A percentile compares a stretch with the other conserved stretches of the same genome.
These are phyloP conservation scores for Arthrobotrys musiformis DNA, from an alignment of 2,329 filamentous ascomycete species.

Conservation along the genomic window DNA sequence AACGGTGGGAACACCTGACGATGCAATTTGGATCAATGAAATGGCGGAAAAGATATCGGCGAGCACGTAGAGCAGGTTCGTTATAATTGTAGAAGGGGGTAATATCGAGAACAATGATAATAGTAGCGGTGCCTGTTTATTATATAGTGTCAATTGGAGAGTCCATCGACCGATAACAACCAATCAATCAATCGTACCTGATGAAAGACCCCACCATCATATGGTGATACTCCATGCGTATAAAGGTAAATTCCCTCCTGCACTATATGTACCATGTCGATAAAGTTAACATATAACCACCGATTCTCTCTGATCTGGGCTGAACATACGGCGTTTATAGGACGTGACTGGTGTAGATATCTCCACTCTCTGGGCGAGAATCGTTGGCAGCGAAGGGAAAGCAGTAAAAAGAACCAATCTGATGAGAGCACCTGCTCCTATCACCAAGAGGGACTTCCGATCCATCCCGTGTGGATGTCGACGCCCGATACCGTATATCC, in stretches of 20 bases:
- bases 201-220: slow-evolving; percentile 87
- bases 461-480: slow-evolving; percentile 54
- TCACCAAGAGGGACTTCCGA: slow-evolving; percentile 66
- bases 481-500: background rate
- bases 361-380: slow-evolving; percentile 91
- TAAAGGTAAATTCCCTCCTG: slow-evolving; percentile 98
- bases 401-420: slow-evolving; percentile 81
- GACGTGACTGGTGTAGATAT: slow-evolving; percentile 96
- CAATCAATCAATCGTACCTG: slow-evolving; percentile 65
- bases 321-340: slow-evolving; percentile 87
- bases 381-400: slow-evolving; percentile 84
- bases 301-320: background rate
- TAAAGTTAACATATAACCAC: slow-evolving; percentile 36
- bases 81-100: slow-evolving; percentile 79
- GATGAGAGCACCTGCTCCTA: slow-evolving; percentile 78
- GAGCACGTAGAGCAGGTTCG: slow-evolving; percentile 80
- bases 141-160: slow-evolving; percentile 6
- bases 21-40: slow-evolving; percentile 80
- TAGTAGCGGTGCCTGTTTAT: slow-evolving; percentile 84
- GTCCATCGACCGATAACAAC: background rate
- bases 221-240: slow-evolving; percentile 94
- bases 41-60: slow-evolving; percentile 85
- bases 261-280: slow-evolving; percentile 69
- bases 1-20: slow-evolving; percentile 80
- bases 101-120: slow-evolving; percentile 91